Base-by-base conservation (phyloP, 2,329 filamentous ascomycete species). In the Anthostomella pinea region DNA sequence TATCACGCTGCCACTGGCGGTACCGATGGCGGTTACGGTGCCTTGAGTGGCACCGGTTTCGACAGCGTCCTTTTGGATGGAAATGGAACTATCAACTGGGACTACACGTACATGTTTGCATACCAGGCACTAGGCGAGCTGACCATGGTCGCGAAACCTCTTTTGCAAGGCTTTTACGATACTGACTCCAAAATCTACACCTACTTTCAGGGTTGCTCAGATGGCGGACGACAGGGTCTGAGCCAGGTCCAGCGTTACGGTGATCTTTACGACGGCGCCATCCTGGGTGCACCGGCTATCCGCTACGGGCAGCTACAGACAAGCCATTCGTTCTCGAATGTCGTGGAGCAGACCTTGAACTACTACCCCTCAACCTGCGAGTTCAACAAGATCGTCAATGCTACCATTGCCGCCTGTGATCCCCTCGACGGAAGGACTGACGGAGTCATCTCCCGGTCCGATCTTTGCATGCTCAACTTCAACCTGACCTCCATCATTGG, bases 81-180 rank as follows among this genome's bases (percentile, higher is more conserved):
- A n/a, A 75, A 78, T 39, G 72, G 72, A 8, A 67, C 69, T 3
- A 60, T 73, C 46, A 72, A 77, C 53, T 75, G 64, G 58, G 63
- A 76, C 21, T 57, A 66, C 1, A 59, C 66, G 3, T 65, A 70
- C 56, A 72, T 69, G 60, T 76, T 75, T 35, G 64, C 59, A 1
- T 77, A 77, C 56, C 61, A 69, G 43, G 73, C 67, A 0, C 57
- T 75, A 2, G 67, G 68, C 28, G 75, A 79, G 53, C 66, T 76
- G 63, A 72, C 67, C 8, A 47, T 56, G 23, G 49, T 75, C 11
- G 70, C 68, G 17, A 73, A 73, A 46, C 54, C 59, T 2, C 38
- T 74, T 17, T 62, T 66, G 8, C 52, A 50, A 38, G 55, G 49
- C 10, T 63, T 73, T 36, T 74, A 66, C 52, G 50, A 45, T 16